phyloP scores from a whole-genome alignment of 192 early-diverging fungal genomes.

The Helicostylum pulchrum region DNA sequence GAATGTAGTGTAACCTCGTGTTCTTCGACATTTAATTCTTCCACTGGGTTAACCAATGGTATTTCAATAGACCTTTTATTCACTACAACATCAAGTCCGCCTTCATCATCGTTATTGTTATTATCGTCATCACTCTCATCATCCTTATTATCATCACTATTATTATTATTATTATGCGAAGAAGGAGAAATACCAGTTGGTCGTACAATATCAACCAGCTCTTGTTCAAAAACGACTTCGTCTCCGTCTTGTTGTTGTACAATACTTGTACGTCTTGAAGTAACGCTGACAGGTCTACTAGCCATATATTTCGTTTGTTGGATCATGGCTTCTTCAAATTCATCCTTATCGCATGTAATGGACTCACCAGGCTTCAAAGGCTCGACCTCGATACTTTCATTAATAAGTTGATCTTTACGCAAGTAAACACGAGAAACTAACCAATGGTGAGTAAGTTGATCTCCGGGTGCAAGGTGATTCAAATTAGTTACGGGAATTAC shows the following conservation, averaged over 20 bases:
- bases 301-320: neutral
- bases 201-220: neutral
- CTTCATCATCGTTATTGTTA: constrained; percentile 7
- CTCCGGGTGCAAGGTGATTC: constrained; percentile 30
- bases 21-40: neutral
- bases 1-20: constrained; percentile 11
- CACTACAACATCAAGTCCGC: constrained; percentile 5
- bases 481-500: constrained; percentile 14
- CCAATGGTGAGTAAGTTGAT: constrained; percentile 50
- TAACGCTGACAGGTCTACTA: neutral
- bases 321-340: neutral
- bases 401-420: constrained; percentile 53
- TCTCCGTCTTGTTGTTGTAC: neutral
- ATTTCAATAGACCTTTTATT: neutral
- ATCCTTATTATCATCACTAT: neutral
- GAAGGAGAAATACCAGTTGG: neutral
- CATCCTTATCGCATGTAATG: constrained; percentile 34
- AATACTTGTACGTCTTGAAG: constrained; percentile 13
- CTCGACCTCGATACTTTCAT: constrained; percentile 52
- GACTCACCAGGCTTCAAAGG: constrained; percentile 42
- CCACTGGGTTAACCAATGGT: neutral
- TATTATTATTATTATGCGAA: too few species aligned
- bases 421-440: constrained; percentile 52
- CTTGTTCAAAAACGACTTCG: neutral
- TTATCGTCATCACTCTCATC: neutral